Evolutionary conservation across 2,329 filamentous ascomycete species (phyloP).

Genomic region (Aciculosporium take): DNA sequence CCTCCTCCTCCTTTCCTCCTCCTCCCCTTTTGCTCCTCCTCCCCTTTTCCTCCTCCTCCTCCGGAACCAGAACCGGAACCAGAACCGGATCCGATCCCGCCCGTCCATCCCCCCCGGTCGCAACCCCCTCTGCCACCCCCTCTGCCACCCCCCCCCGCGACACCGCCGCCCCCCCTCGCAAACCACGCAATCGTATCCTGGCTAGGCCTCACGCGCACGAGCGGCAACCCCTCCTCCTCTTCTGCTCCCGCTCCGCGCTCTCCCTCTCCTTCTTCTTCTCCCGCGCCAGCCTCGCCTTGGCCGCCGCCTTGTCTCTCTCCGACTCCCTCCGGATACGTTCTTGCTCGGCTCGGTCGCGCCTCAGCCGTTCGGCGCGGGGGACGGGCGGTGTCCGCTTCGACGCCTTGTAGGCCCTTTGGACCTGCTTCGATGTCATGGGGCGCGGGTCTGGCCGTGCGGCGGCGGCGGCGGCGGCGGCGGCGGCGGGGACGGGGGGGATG

Average conservation of each 20-base stretch:
- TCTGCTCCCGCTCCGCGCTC: constrained; percentile 31
- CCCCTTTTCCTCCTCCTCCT: too few relatives aligned
- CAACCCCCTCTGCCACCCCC: background rate
- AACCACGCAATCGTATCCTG: constrained; percentile 44
- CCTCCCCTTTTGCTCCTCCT: background rate
- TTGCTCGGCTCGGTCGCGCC: constrained; percentile 33
- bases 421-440: constrained; percentile 29
- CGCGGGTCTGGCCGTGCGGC: too few relatives aligned
- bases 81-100: too few relatives aligned
- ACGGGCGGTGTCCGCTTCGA: constrained; percentile 22
- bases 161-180: constrained; percentile 21
- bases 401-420: constrained; percentile 23
- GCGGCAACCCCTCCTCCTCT: constrained; percentile 37
- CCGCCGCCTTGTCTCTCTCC: constrained; percentile 33
- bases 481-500: constrained; percentile 26
- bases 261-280: constrained; percentile 44
- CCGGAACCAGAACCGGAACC: too few relatives aligned
- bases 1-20: background rate
- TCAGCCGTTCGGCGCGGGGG: constrained; percentile 25
- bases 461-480: too few relatives aligned
- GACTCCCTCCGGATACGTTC: constrained; percentile 39
- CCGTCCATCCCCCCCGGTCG: background rate
- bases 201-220: constrained; percentile 40
- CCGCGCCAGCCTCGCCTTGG: constrained; percentile 33
- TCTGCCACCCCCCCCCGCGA: background rate